These are phyloP conservation scores for Mallotus nudiflorus DNA, from an alignment of 345 rosid species.

Conservation along the genomic window DNA sequence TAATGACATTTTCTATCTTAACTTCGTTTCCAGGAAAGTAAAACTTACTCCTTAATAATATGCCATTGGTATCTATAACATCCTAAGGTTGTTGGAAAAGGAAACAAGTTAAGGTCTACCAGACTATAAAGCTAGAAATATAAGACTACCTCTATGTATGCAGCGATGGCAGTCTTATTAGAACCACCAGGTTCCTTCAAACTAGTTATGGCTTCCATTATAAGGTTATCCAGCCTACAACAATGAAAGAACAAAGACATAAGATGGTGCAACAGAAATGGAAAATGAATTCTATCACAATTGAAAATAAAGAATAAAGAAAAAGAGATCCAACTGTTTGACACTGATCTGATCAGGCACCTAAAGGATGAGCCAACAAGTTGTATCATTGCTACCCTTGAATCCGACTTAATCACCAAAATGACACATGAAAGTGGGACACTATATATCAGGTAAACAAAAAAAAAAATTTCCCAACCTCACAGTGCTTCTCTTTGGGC, in stretches of 20 bases:
- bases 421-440: not conserved
- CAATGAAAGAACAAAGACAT: slow-evolving; percentile 4
- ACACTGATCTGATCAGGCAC: not conserved
- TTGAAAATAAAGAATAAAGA: not conserved
- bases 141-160: slow-evolving; percentile 77
- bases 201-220: slow-evolving; percentile 80
- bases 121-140: not conserved
- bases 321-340: not conserved
- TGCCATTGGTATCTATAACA: not conserved
- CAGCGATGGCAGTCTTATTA: slow-evolving; percentile 76
- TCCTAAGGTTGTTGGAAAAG: not conserved
- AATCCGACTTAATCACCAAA: not conserved
- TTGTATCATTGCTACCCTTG: not conserved
- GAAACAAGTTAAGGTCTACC: not conserved
- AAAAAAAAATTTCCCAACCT: slow-evolving; percentile 46
- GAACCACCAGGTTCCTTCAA: slow-evolving; percentile 95
- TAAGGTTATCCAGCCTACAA: slow-evolving; percentile 81
- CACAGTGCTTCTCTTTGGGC: slow-evolving; percentile 66
- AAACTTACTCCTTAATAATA: not conserved
- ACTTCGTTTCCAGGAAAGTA: no score
- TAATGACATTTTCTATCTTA: no score
- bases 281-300: not conserved
- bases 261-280: not conserved
- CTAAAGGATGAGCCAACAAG: not conserved
- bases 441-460: not conserved